Base-by-base conservation (phyloP, 83 land plant species). In the Isoetes engelmannii region DNA sequence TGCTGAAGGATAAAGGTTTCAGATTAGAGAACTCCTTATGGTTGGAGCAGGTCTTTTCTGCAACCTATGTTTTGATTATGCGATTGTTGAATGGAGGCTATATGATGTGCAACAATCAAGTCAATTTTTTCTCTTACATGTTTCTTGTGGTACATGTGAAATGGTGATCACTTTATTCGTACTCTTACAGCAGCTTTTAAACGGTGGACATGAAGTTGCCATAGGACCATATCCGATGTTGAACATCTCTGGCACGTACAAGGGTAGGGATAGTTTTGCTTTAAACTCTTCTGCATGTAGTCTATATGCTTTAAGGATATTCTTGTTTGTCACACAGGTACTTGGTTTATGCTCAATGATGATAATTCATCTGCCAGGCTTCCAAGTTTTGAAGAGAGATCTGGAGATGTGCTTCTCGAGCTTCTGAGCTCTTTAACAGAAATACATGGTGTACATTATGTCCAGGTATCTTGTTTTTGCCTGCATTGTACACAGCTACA, bases 371-470 rank as follows among this genome's bases (percentile, higher is more conserved):
- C 49, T 8, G 9, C 12, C 4, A 21, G 47, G 45, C 45, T 64
- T 9, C 67, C 67, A 64, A 47, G 45, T 8, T 64, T 64, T 64
- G 54, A 64, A 9, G 45, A 41, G 42, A 37, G 3, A 44, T 10
- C 13, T 18, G 67, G 67, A 64, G 45, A 12, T 12, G 12, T 64
- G n/a, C 49, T 64, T 7, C 12, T 64, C 45, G 67, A 64, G 47
- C 67, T 64, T 64, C 45, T 41, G 2, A 64, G 67, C 47, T 64
- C 67, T 7, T 9, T 47, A 64, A 64, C 67, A 47, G 67, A 64
- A 44, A 64, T 64, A 37, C 67, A 64, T 44, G 67, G 67, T 37
- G 67, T 64, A 64, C 67, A 64, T 41, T 64, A 64, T 44, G 67
- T 64, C 17, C 67, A 64, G 67, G 67, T 64, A 18, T 64, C 20